phyloP scores from a whole-genome alignment of 2,329 filamentous ascomycete species.

The Hymenotorrendiella dingleyae region DNA sequence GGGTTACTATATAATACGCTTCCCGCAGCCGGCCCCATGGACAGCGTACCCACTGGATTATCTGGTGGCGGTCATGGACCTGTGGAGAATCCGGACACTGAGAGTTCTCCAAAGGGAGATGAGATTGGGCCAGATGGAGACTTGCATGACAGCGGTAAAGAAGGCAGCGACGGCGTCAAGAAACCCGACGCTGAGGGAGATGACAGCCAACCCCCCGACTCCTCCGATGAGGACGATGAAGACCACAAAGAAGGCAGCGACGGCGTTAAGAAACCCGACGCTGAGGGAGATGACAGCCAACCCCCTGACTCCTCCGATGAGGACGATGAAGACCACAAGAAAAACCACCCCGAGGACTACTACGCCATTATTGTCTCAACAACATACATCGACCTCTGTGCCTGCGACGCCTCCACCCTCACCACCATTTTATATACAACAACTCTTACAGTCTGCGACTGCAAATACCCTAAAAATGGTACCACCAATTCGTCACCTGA shows the following conservation, averaged over 20 bases:
- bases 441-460: neutral
- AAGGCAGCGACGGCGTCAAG: neutral
- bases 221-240: neutral
- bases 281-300: neutral
- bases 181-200: neutral
- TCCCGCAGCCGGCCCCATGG: too few species aligned
- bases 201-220: too few species aligned
- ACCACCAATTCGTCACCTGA: neutral
- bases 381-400: slow-evolving; percentile 4
- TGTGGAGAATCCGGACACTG: neutral
- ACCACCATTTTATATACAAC: neutral
- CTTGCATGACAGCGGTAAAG: neutral
- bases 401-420: neutral
- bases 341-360: neutral
- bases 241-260: neutral
- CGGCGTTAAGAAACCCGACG: neutral
- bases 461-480: neutral
- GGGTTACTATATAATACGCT: too few species aligned
- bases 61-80: neutral
- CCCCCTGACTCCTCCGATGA: neutral
- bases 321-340: neutral
- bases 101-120: too few species aligned
- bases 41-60: too few species aligned
- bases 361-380: neutral
- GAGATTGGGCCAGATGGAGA: too few species aligned